Conservation (phyloP, 129 eudicot genomes). For the Gnaphalium uliginosum region DNA sequence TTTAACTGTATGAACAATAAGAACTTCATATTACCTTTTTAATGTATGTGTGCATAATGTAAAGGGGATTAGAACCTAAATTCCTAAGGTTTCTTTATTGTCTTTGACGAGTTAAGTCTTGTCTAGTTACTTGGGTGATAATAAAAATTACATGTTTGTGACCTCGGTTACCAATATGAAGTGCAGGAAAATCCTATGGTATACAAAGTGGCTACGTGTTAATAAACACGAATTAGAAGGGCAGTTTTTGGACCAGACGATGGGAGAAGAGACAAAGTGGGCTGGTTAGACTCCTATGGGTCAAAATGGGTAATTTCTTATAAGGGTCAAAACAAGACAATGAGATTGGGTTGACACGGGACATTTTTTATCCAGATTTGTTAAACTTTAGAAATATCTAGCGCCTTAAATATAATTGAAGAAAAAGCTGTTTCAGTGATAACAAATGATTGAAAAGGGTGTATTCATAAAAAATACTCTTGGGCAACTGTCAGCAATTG, state of each 20-base stretch:
- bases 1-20: not conserved
- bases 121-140: conserved; percentile 7
- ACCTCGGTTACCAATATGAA: not conserved
- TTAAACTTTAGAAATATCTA: too few relatives aligned
- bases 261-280: not conserved
- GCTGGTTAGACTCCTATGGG: not conserved
- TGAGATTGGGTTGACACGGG: too few relatives aligned
- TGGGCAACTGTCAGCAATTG: too few relatives aligned
- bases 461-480: too few relatives aligned
- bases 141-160: not conserved
- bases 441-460: too few relatives aligned
- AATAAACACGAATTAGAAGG: not conserved
- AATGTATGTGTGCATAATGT: not conserved
- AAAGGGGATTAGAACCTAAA: not conserved
- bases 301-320: not conserved
- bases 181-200: not conserved
- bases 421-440: too few relatives aligned
- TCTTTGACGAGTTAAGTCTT: not conserved
- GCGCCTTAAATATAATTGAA: too few relatives aligned
- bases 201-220: not conserved
- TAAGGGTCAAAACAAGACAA: not conserved
- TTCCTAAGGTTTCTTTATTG: conserved; percentile 1
- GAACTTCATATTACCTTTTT: conserved; percentile 7
- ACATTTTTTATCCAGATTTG: too few relatives aligned
- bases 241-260: not conserved